Evolutionary conservation across 2,329 filamentous ascomycete species (phyloP), one percentile per base, ranked within the genome.

Genomic region (Onygenales sp.): DNA sequence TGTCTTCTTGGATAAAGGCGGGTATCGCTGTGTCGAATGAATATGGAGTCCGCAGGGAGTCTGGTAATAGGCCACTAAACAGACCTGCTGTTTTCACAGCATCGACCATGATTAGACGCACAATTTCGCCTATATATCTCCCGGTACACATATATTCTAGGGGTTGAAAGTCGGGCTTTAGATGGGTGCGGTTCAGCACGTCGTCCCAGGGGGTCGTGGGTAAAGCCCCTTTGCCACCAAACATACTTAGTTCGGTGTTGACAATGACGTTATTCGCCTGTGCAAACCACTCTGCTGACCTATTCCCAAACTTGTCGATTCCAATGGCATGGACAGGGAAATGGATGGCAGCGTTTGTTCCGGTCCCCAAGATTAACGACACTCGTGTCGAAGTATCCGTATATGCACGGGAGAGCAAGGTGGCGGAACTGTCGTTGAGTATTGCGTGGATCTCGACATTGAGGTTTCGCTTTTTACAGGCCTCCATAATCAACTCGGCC

Each of bases 161-260:
- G 1, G 82, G 82, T 59, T 85, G 82, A 59, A 84, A 85, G 65
- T 83, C 79, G 0, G 82, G 82, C 8, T 76, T 70, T 13, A 75
- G 61, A 60, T 85, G 82, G 5, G 72, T 74, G 32, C 69, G 65
- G 64, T 84, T 84, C 48, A 85, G 70, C 33, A 74, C 61, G 7
- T 83, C 78, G 58, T 85, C 82, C 81, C 81, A 85, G 11, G 77
- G 72, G 5, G 81, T 83, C 59, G 74, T 76, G 1, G 80, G 79
- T 39, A 83, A 72, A 32, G 83, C 73, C 21, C 76, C 71, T 35
- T 69, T 69, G 54, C 80, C 76, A 47, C 79, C 82, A 58, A 84
- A 84, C 81, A 85, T 84, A 70, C 81, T 83, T 60, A 84, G 71
- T 63, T 85, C 82, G 7, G 78, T 84, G 63, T 85, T 85, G 60